Evolutionary conservation across 352 stramenopile genomes (phyloP).

Genomic region (Globisporangium recalcitrans): DNA sequence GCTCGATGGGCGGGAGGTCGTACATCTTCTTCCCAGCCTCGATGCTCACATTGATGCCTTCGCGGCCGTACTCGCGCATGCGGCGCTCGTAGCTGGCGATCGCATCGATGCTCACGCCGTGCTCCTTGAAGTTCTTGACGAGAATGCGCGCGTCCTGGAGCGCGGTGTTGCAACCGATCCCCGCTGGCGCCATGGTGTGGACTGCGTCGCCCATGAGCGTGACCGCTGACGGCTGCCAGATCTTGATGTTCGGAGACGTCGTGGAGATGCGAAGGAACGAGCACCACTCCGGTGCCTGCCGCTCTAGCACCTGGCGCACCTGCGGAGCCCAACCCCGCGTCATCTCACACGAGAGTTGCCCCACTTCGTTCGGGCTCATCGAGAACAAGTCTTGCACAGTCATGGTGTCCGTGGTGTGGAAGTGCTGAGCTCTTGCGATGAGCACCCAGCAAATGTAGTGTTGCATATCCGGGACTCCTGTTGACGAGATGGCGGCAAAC

Average conservation of each 20-base stretch:
- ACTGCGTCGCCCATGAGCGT: conserved; percentile 58
- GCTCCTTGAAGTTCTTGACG: conserved; percentile 33
- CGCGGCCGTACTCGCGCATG: conserved; percentile 43
- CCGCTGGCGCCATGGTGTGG: conserved; percentile 57
- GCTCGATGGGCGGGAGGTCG: conserved; percentile 31
- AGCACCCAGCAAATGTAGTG: conserved; percentile 67
- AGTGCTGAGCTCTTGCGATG: conserved; percentile 36
- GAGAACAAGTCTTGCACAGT: conserved; percentile 36
- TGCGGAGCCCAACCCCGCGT: conserved; percentile 42
- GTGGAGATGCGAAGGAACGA: conserved; percentile 65
- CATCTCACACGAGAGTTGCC: conserved; percentile 43
- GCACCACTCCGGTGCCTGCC: conserved; percentile 40
- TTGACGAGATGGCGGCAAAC: conserved; percentile 13
- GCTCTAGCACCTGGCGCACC: conserved; percentile 37
- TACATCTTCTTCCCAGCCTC: conserved; percentile 44
- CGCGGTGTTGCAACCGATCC: conserved; percentile 51
- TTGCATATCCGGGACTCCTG: conserved; percentile 24
- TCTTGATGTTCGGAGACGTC: conserved; percentile 39
- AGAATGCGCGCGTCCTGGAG: conserved; percentile 47
- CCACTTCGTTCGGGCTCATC: conserved; percentile 39
- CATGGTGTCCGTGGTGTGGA: conserved; percentile 29
- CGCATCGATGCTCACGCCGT: conserved; percentile 41
- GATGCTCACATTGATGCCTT: conserved; percentile 39
- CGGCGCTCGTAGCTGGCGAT: conserved; percentile 46
- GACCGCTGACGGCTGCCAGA: conserved; percentile 39